Evolutionary conservation across 108 stramenopile species (phyloP).

Genomic region (Asterionellopsis glacialis): DNA sequence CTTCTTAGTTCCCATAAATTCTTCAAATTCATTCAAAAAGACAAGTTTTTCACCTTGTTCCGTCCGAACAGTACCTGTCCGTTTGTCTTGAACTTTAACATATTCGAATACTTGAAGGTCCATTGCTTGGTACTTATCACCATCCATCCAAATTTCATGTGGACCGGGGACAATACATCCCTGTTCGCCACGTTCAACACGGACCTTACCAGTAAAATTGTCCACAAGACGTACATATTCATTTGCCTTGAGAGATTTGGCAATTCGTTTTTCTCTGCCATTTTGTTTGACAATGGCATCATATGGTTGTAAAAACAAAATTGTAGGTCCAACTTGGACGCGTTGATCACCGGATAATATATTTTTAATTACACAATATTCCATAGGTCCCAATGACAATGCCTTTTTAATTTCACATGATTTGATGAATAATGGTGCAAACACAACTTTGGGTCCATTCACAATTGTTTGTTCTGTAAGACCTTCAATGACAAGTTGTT

Average conservation of each 20-base stretch:
- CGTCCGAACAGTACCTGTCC: slow-evolving; percentile 7
- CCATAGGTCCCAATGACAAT: slow-evolving; percentile 10
- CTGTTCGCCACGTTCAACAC: slow-evolving; percentile 14
- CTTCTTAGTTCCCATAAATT: slow-evolving; percentile 1
- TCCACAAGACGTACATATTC: slow-evolving; percentile 13
- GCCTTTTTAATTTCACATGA: background rate
- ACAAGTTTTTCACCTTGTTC: slow-evolving; percentile 19
- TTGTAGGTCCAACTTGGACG: slow-evolving; percentile 3
- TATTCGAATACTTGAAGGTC: slow-evolving; percentile 12
- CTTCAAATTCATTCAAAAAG: slow-evolving; percentile 13
- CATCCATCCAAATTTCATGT: slow-evolving; percentile 17
- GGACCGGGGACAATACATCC: slow-evolving; percentile 11
- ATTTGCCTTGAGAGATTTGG: slow-evolving; percentile 17
- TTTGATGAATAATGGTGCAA: slow-evolving; percentile 4
- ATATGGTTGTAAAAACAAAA: slow-evolving; percentile 8
- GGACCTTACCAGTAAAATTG: slow-evolving; percentile 11
- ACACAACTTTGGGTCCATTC: slow-evolving; percentile 2
- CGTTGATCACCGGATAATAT: slow-evolving; percentile 5
- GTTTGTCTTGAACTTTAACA: slow-evolving; percentile 10
- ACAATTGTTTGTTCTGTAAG: slow-evolving; percentile 6
- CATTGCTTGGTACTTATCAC: slow-evolving; percentile 7
- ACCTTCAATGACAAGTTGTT: slow-evolving; percentile 15
- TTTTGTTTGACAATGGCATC: background rate
- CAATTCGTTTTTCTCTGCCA: background rate
- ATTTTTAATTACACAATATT: slow-evolving; percentile 11